Conservation (phyloP, 2,329 filamentous ascomycete species). For the Cytospora mali region DNA sequence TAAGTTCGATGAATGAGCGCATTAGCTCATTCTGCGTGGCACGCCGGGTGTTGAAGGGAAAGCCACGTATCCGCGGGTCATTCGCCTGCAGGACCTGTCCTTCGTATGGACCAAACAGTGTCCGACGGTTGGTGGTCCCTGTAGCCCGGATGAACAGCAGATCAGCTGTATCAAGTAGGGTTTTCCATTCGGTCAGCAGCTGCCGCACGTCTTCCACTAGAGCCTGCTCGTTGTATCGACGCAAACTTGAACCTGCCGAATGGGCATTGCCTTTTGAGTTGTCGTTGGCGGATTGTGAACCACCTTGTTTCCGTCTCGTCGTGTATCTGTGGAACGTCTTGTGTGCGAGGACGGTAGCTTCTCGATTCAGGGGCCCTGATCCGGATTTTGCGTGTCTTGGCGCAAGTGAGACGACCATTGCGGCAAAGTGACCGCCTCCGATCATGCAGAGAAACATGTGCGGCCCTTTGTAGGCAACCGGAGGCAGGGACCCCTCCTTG, state of each 20-base stretch:
- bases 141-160: constrained; percentile 88
- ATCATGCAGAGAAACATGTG: constrained; percentile 99
- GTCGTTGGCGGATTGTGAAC: constrained; percentile 91
- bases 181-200: constrained; percentile 82
- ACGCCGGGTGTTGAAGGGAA: constrained; percentile 89
- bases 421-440: constrained; percentile 94
- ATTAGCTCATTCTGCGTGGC: constrained; percentile 95
- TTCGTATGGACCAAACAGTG: constrained; percentile 89
- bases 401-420: constrained; percentile 88
- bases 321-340: constrained; percentile 99
- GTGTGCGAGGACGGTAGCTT: constrained; percentile 87
- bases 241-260: constrained; percentile 85
- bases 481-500: constrained; percentile 60
- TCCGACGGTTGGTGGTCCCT: constrained; percentile 81
- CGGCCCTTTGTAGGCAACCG: constrained; percentile 66
- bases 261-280: constrained; percentile 92
- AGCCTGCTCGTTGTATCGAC: constrained; percentile 92
- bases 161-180: constrained; percentile 79
- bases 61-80: constrained; percentile 79
- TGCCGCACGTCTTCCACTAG: constrained; percentile 84
- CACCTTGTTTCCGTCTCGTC: constrained; percentile 93
- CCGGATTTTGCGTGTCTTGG: constrained; percentile 73
- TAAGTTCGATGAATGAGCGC: constrained; percentile 92
- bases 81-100: constrained; percentile 79
- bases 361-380: constrained; percentile 73